These are phyloP conservation scores for Albophoma yamanashiensis DNA, from an alignment of 2,329 filamentous ascomycete species.

Conservation along the genomic window DNA sequence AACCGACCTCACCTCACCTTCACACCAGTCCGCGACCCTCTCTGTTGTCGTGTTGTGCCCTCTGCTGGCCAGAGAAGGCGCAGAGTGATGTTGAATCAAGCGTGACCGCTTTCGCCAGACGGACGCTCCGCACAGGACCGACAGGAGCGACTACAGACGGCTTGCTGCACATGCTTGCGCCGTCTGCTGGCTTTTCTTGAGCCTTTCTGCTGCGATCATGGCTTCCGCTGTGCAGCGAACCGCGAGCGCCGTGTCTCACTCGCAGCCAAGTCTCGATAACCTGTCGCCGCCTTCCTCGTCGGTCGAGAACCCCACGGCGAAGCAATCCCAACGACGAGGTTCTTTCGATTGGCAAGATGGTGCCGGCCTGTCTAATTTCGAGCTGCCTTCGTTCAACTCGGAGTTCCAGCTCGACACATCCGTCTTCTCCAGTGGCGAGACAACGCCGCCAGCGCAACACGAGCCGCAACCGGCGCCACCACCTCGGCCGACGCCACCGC, in stretches of 20 bases:
- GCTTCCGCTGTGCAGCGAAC: slow-evolving; percentile 23
- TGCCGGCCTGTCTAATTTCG: slow-evolving; percentile 29
- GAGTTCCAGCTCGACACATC: slow-evolving; percentile 36
- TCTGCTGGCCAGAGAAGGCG: slow-evolving; percentile 17
- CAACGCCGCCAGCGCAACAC: not conserved
- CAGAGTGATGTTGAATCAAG: slow-evolving; percentile 16
- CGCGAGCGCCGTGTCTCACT: slow-evolving; percentile 18
- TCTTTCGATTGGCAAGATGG: slow-evolving; percentile 1
- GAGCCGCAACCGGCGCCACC: slow-evolving; percentile 6
- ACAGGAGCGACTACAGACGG: not conserved
- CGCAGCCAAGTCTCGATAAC: slow-evolving; percentile 22
- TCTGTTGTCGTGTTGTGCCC: slow-evolving; percentile 2
- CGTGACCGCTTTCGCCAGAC: slow-evolving; percentile 8
- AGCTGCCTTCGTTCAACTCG: slow-evolving; percentile 42
- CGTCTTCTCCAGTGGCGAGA: slow-evolving; percentile 22
- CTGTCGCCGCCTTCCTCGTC: slow-evolving; percentile 12
- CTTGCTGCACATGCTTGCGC: not conserved
- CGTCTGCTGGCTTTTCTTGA: slow-evolving; percentile 20
- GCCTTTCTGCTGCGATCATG: slow-evolving; percentile 25
- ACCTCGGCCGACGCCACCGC: not conserved
- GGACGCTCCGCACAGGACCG: slow-evolving; percentile 5
- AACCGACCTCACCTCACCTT: not conserved
- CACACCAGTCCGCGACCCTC: not conserved
- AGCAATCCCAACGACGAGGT: not conserved
- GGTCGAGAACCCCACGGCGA: not conserved